phyloP scores from a whole-genome alignment of 176 grass and related monocot genomes.

The Oryza meyeriana region DNA sequence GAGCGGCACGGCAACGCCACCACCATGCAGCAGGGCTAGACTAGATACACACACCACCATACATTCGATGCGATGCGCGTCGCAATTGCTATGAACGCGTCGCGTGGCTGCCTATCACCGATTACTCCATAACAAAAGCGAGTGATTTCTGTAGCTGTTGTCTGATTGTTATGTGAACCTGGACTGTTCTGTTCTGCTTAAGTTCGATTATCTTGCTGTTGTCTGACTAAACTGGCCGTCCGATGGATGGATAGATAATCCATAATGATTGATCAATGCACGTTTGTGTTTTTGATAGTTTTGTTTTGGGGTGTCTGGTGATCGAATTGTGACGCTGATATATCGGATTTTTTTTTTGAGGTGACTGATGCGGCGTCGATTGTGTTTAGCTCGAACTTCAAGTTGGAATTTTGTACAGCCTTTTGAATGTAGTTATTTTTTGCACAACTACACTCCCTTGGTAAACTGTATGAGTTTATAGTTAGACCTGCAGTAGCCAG shows the following conservation, averaged over 20 bases:
- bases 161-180: neutral
- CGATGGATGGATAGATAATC: neutral
- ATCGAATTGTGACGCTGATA: neutral
- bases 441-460: no score
- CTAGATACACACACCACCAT: neutral
- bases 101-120: no score
- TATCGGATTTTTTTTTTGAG: no score
- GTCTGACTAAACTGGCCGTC: neutral
- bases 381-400: no score
- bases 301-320: neutral
- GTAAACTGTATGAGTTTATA: no score
- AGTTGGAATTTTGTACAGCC: no score
- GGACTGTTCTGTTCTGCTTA: neutral
- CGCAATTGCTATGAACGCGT: no score
- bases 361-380: no score
- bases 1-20: conserved; percentile 55
- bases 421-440: no score
- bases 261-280: neutral
- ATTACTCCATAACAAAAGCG: neutral
- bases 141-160: neutral
- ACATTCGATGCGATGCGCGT: neutral
- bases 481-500: no score
- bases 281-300: neutral
- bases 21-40: conserved; percentile 40
- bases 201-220: neutral